Percentiles rank a stretch among this genome's conserved stretches.
Conservation (phyloP, 768 basidiomycete species). For the Fibroporia radiculosa region DNA sequence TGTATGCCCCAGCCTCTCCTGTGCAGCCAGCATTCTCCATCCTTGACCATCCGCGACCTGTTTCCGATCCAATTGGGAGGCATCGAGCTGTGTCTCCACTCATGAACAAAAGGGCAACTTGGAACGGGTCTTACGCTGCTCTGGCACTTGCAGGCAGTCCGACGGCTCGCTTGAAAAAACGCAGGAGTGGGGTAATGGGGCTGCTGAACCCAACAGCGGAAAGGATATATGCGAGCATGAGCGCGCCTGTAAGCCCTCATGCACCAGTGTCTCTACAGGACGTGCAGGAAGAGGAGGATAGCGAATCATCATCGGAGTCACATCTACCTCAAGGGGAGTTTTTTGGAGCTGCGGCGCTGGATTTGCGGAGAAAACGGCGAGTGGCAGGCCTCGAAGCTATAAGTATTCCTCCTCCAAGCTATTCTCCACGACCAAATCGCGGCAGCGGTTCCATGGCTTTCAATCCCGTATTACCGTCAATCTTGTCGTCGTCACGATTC, state of each 20-base stretch:
- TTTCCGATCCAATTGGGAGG: slow-evolving; percentile 29
- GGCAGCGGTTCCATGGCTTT: not conserved
- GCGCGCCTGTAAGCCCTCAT: slow-evolving; percentile 32
- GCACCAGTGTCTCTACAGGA: slow-evolving; percentile 21
- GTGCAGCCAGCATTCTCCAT: slow-evolving; percentile 22
- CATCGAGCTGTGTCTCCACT: slow-evolving; percentile 21
- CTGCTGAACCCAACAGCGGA: slow-evolving; percentile 30
- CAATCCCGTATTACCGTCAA: slow-evolving; percentile 5
- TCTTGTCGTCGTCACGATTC: slow-evolving; percentile 43
- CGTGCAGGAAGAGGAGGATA: slow-evolving; percentile 34
- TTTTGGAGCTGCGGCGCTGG: slow-evolving; percentile 59
- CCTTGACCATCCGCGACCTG: slow-evolving; percentile 30
- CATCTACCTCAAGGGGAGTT: slow-evolving; percentile 20
- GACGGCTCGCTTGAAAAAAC: slow-evolving; percentile 33
- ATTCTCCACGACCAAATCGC: slow-evolving; percentile 7
- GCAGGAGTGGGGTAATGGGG: slow-evolving; percentile 46
- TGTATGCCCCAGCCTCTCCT: slow-evolving; percentile 82
- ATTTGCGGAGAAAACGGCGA: slow-evolving; percentile 47
- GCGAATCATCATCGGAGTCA: slow-evolving; percentile 1
- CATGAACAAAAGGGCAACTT: slow-evolving; percentile 54
- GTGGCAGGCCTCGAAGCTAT: slow-evolving; percentile 44
- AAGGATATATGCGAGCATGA: slow-evolving; percentile 25
- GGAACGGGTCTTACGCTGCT: slow-evolving; percentile 62
- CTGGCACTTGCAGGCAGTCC: slow-evolving; percentile 43
- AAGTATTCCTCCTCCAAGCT: slow-evolving; percentile 18